Evolutionary conservation across 176 grass and related monocot genomes (phyloP).

Genomic region (Secale cereale): DNA sequence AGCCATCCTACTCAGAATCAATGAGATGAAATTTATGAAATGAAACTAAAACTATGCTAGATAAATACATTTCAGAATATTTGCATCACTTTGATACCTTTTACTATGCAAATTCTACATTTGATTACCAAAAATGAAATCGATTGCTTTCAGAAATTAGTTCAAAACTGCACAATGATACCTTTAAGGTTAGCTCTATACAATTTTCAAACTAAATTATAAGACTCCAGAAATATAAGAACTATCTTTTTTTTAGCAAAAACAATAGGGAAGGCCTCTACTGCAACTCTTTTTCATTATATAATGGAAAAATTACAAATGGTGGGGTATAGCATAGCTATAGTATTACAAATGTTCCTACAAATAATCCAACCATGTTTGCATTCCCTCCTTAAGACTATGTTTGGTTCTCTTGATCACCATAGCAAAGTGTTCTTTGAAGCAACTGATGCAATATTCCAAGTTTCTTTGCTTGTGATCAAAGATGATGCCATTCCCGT

Average conservation of each 20-base stretch:
- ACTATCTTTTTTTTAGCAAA: not conserved
- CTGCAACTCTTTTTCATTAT: no score
- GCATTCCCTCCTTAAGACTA: no score
- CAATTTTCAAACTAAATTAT: not conserved
- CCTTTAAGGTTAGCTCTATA: not conserved
- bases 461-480: no score
- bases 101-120: not conserved
- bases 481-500: no score
- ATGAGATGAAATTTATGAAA: not conserved
- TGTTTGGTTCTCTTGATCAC: no score
- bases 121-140: not conserved
- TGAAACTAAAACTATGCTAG: not conserved
- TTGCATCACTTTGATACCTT: not conserved
- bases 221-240: not conserved
- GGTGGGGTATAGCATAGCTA: no score
- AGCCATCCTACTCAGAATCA: not conserved
- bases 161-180: not conserved
- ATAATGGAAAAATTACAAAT: no score
- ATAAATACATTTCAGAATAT: slow-evolving; percentile 4
- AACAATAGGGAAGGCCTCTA: no score
- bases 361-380: no score
- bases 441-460: no score
- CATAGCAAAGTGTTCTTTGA: no score
- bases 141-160: not conserved
- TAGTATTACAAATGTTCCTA: no score